phyloP scores from a whole-genome alignment of 78 protist species.

The Mantamonas sphyraenae region DNA sequence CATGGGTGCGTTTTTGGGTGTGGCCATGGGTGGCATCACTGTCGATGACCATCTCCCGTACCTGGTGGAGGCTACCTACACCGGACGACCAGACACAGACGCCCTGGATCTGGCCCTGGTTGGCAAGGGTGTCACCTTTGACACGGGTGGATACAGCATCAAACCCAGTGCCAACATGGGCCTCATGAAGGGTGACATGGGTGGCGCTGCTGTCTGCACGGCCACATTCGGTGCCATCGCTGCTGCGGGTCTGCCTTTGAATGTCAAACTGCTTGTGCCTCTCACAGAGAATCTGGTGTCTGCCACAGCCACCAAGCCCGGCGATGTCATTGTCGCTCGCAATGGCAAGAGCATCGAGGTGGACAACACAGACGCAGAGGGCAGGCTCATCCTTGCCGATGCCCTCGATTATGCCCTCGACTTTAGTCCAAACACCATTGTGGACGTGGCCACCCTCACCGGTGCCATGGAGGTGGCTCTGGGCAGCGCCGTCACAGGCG shows the following conservation, averaged over 20 bases:
- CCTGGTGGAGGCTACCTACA: not conserved
- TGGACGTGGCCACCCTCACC: constrained; percentile 80
- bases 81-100: not conserved
- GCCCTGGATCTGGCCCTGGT: constrained; percentile 31
- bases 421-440: constrained; percentile 36
- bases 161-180: constrained; percentile 65
- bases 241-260: not conserved
- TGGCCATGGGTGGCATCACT: not conserved
- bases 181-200: constrained; percentile 78
- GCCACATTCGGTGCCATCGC: constrained; percentile 43
- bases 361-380: constrained; percentile 92
- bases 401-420: constrained; percentile 56
- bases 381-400: constrained; percentile 74
- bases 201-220: constrained; percentile 72
- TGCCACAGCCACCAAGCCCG: constrained; percentile 55
- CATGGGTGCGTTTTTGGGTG: not conserved
- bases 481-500: constrained; percentile 52
- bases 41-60: not conserved
- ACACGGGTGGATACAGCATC: constrained; percentile 68
- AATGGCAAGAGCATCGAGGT: constrained; percentile 64
- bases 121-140: constrained; percentile 80
- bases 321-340: constrained; percentile 42
- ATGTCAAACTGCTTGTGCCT: constrained; percentile 4
- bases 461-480: constrained; percentile 77
- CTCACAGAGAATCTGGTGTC: constrained; percentile 68